phyloP scores from a whole-genome alignment of 768 basidiomycete species.

The Guyanaporus albipodus region DNA sequence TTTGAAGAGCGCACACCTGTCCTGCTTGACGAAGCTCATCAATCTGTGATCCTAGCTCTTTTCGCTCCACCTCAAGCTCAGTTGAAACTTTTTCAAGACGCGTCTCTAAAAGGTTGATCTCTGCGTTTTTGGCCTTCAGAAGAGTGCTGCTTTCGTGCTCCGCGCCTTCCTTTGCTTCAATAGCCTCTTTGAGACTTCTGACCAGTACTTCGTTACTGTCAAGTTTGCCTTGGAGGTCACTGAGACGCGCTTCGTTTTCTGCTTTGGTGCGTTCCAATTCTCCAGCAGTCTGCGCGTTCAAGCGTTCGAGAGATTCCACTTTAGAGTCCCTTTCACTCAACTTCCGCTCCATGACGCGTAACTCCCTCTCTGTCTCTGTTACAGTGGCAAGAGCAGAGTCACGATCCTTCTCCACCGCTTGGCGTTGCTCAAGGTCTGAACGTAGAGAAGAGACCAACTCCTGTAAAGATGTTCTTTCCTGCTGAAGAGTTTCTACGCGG shows the following conservation, averaged over 20 bases:
- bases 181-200: constrained; percentile 47
- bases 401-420: constrained; percentile 39
- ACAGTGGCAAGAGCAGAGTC: constrained; percentile 40
- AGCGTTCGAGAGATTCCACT: constrained; percentile 46
- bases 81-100: constrained; percentile 42
- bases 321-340: constrained; percentile 43
- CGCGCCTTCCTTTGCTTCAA: constrained; percentile 48
- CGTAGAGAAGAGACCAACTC: constrained; percentile 25
- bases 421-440: constrained; percentile 22
- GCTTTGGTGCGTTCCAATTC: constrained; percentile 45
- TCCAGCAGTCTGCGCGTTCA: constrained; percentile 32
- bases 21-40: constrained; percentile 87
- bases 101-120: constrained; percentile 52
- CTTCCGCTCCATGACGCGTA: constrained; percentile 40
- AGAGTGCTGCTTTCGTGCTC: constrained; percentile 48
- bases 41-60: constrained; percentile 67
- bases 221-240: constrained; percentile 43
- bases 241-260: constrained; percentile 42
- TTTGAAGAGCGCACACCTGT: constrained; percentile 50
- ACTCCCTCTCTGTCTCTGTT: constrained; percentile 40
- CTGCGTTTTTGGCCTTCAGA: constrained; percentile 54
- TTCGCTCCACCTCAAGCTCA: constrained; percentile 55
- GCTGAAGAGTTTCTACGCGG: constrained; percentile 59
- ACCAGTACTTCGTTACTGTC: constrained; percentile 43
- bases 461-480: constrained; percentile 64